Conservation (phyloP, 257 asterid species). For the Linaria vulgaris region DNA sequence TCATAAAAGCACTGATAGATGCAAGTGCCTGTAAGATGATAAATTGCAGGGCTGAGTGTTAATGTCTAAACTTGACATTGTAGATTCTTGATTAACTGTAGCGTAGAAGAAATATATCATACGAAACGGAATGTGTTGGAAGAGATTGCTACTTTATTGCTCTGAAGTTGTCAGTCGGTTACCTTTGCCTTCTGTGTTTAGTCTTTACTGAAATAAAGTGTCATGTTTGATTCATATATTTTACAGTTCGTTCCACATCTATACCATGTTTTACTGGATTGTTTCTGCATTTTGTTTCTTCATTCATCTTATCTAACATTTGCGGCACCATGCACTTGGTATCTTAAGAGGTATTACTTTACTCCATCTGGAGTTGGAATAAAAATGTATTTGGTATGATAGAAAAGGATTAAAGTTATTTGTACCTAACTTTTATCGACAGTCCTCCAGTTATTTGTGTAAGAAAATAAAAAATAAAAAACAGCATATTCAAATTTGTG, state of each 20-base stretch:
- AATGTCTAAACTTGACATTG: too few species aligned
- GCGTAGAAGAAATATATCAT: too few species aligned
- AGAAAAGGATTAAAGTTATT: not conserved
- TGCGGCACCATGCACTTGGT: not conserved
- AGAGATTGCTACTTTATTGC: too few species aligned
- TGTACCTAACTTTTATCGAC: not conserved
- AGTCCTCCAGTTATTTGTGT: not conserved
- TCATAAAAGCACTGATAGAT: not conserved
- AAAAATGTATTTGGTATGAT: not conserved
- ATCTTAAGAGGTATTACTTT: not conserved
- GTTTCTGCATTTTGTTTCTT: conserved; percentile 15
- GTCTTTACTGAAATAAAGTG: too few species aligned
- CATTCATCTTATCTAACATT: not conserved
- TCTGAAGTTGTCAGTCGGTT: too few species aligned
- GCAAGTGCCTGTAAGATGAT: too few species aligned
- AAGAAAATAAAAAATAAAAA: not conserved
- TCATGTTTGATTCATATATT: not conserved
- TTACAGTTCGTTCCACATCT: not conserved
- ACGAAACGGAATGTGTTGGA: too few species aligned
- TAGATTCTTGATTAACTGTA: too few species aligned
- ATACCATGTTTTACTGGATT: not conserved
- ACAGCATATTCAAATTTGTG: not conserved
- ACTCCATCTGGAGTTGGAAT: not conserved
- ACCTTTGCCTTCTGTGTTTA: too few species aligned
- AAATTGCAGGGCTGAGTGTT: too few species aligned